Evolutionary conservation across 2,329 filamentous ascomycete genomes (phyloP), one percentile per base, ranked within the genome.

Genomic region (Tothia fuscella): DNA sequence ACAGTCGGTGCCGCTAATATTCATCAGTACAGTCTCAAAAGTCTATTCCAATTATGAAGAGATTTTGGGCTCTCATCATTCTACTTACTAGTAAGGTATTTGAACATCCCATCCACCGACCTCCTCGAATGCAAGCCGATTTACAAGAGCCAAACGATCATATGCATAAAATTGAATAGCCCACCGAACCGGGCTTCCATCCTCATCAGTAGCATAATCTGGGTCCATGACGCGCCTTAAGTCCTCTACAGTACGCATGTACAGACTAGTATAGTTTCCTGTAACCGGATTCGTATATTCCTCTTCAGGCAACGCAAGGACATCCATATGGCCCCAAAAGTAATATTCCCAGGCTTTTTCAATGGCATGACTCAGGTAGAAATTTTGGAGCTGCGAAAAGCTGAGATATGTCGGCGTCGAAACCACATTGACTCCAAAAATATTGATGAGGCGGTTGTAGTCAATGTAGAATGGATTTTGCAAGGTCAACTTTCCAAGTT

Each of bases 31-130:
- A n/a, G n/a, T n/a, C n/a, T n/a, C n/a, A n/a, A n/a, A n/a, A n/a
- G n/a, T n/a, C n/a, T n/a, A n/a, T n/a, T n/a, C n/a, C n/a, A n/a
- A n/a, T n/a, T n/a, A n/a, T n/a, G n/a, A n/a, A n/a, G n/a, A n/a
- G n/a, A n/a, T n/a, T n/a, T n/a, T n/a, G n/a, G n/a, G n/a, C n/a
- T n/a, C n/a, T 66, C 61, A 51, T n/a, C n/a, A n/a, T n/a, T n/a
- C n/a, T n/a, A n/a, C n/a, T n/a, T n/a, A n/a, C n/a, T 76, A 76
- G 49, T 69, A 76, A 0, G 72, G 70, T 29, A 78, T 75, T 43
- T 70, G 55, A 0, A 68, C 68, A 50, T 78, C 74, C 70, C 72
- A 78, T 0, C 64, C 70, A 16, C 72, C 65, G 5, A 75, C 60
- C 34, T 65, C 62, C 46, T 68, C 63, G 49, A 66, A 68, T 0